phyloP scores from a whole-genome alignment of 1,284 basidiomycete species.

The Boletus mariae region DNA sequence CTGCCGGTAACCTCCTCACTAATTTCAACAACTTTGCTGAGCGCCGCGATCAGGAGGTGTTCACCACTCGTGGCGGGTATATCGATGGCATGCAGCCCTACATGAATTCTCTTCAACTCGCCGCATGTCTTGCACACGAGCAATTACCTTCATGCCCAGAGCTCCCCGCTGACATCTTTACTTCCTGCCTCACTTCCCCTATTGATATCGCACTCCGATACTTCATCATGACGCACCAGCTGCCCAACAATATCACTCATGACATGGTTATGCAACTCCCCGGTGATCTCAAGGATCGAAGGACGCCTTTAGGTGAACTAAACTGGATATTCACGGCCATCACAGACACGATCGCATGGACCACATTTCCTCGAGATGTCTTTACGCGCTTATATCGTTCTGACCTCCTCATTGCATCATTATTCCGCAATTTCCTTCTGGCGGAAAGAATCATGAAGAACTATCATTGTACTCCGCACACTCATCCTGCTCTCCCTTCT shows the following conservation, averaged over 20 bases:
- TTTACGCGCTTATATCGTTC: slow-evolving; percentile 95
- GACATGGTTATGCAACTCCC: slow-evolving; percentile 97
- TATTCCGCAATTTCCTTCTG: slow-evolving; percentile 95
- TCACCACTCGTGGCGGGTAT: slow-evolving; percentile 55
- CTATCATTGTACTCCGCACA: slow-evolving; percentile 96
- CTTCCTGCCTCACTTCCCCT: slow-evolving; percentile 95
- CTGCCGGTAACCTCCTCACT: slow-evolving; percentile 88
- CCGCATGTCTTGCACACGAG: slow-evolving; percentile 91
- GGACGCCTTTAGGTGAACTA: slow-evolving; percentile 94
- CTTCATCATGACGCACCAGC: slow-evolving; percentile 88
- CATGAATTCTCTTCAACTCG: slow-evolving; percentile 91
- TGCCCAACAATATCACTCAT: slow-evolving; percentile 72
- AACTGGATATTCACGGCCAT: slow-evolving; percentile 99
- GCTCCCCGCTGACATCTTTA: slow-evolving; percentile 95
- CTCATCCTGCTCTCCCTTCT: slow-evolving; percentile 85
- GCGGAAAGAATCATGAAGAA: slow-evolving; percentile 99
- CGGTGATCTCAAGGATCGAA: slow-evolving; percentile 92
- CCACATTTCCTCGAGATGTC: slow-evolving; percentile 88
- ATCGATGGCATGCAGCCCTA: slow-evolving; percentile 68
- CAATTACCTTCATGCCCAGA: slow-evolving; percentile 94
- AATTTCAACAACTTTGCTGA: slow-evolving; percentile 91
- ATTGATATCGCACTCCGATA: slow-evolving; percentile 97
- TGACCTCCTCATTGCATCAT: slow-evolving; percentile 91
- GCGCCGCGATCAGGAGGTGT: slow-evolving; percentile 78
- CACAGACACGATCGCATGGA: slow-evolving; percentile 99